phyloP scores from a whole-genome alignment of 164 flowering plant genomes.

The Saururus chinensis region DNA sequence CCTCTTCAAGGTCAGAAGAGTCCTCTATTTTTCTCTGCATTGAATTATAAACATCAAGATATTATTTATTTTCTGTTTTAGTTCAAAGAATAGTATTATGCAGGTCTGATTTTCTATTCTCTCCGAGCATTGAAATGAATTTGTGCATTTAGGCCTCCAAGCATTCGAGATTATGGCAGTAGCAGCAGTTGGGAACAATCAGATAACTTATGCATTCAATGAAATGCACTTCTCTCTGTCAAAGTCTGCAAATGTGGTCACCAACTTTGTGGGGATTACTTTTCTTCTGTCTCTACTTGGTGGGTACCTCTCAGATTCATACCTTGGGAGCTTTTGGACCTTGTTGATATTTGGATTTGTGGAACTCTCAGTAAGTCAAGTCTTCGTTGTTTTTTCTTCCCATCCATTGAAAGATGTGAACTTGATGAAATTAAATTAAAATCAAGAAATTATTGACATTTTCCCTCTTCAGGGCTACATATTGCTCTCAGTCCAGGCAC shows the following conservation, averaged over 20 bases:
- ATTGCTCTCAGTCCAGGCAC: constrained; percentile 83
- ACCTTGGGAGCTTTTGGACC: constrained; percentile 88
- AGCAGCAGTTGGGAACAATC: constrained; percentile 91
- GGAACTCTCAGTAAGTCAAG: constrained; percentile 83
- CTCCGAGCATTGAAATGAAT: too few relatives aligned
- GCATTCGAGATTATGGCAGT: constrained; percentile 87
- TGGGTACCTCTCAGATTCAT: constrained; percentile 85
- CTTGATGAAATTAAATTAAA: too few relatives aligned
- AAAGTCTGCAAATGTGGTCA: constrained; percentile 77
- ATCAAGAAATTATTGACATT: too few relatives aligned
- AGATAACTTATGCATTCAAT: constrained; percentile 71
- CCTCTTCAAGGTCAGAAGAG: too few relatives aligned
- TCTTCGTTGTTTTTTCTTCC: background rate
- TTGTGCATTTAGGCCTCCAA: constrained; percentile 52
- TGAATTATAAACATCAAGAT: too few relatives aligned
- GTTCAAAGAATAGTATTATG: too few relatives aligned
- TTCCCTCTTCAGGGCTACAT: constrained; percentile 21
- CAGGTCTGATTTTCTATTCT: too few relatives aligned
- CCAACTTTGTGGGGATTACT: constrained; percentile 84
- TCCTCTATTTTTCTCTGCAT: too few relatives aligned
- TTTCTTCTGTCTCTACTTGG: constrained; percentile 78
- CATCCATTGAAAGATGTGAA: background rate
- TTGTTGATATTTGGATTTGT: constrained; percentile 80
- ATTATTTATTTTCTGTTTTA: too few relatives aligned
- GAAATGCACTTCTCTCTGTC: constrained; percentile 84